Conservation (phyloP, 129 eudicot genomes). For the Kitagawia praeruptora region DNA sequence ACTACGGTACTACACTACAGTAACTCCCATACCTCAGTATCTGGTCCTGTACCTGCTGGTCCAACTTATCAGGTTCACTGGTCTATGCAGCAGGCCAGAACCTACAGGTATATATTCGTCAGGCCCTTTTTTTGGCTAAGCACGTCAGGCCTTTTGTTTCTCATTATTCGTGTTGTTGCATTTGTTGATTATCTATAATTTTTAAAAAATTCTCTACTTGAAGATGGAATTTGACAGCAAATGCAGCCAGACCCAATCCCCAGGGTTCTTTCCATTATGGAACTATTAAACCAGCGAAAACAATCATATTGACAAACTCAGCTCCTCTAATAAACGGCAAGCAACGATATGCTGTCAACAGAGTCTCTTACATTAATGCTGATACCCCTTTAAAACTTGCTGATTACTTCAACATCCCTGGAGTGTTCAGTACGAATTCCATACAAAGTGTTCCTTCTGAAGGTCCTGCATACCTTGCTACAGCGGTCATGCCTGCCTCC, state of each 20-base stretch:
- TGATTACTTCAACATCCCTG: constrained; percentile 84
- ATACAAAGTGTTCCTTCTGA: constrained; percentile 55
- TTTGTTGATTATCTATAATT: neutral
- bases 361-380: constrained; percentile 59
- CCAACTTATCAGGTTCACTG: constrained; percentile 50
- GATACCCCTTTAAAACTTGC: constrained; percentile 97
- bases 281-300: constrained; percentile 43
- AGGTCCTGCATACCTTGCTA: constrained; percentile 36
- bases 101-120: constrained; percentile 39
- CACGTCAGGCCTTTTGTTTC: neutral
- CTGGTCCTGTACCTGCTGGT: constrained; percentile 75
- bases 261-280: constrained; percentile 97
- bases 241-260: constrained; percentile 96
- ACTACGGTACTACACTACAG: constrained; percentile 68
- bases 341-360: constrained; percentile 76
- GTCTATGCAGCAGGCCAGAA: constrained; percentile 89
- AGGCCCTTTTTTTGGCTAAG: neutral
- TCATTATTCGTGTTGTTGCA: neutral
- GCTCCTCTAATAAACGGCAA: constrained; percentile 66
- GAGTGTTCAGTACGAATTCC: constrained; percentile 52
- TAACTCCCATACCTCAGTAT: constrained; percentile 54
- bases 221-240: constrained; percentile 91
- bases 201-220: constrained; percentile 8
- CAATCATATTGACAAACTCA: constrained; percentile 57
- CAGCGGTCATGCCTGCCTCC: constrained; percentile 52